These are phyloP conservation scores for Raffaelea deltoideospora DNA, from an alignment of 2,329 filamentous ascomycete species.

Conservation along the genomic window DNA sequence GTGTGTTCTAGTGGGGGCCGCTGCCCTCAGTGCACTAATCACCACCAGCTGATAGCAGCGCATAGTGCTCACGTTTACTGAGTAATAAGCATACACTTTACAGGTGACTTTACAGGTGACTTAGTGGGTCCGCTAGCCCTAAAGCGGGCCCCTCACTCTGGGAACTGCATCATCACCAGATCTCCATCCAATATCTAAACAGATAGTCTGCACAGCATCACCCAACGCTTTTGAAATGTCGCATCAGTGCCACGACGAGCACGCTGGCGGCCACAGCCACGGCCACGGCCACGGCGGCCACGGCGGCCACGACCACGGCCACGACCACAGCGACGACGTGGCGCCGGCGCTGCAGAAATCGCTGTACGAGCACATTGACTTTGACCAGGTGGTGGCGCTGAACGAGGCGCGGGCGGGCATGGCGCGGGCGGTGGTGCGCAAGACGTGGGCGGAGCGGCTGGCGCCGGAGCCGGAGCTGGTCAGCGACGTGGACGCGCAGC, in stretches of 20 bases:
- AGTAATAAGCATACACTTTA: too few relatives aligned
- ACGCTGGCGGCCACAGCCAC: constrained; percentile 1
- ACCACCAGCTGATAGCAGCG: too few relatives aligned
- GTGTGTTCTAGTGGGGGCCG: too few relatives aligned
- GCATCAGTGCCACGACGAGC: constrained; percentile 10
- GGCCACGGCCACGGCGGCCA: constrained; percentile 4
- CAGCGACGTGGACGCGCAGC: constrained; percentile 81
- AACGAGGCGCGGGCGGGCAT: constrained; percentile 61
- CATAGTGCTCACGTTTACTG: too few relatives aligned
- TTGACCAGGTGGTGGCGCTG: constrained; percentile 67
- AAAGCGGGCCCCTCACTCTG: too few relatives aligned
- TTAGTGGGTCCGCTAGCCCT: too few relatives aligned
- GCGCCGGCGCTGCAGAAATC: constrained; percentile 82
- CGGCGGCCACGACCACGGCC: constrained; percentile 38
- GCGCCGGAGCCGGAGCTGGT: constrained; percentile 56
- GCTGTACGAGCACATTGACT: constrained; percentile 84
- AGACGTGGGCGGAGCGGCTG: constrained; percentile 79
- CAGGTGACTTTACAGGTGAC: too few relatives aligned
- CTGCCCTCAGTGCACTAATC: too few relatives aligned
- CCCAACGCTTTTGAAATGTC: too few relatives aligned
- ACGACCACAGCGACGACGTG: constrained; percentile 86
- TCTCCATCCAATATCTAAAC: too few relatives aligned
- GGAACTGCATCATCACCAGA: too few relatives aligned
- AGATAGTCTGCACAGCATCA: too few relatives aligned
- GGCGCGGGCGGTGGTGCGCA: constrained; percentile 65